phyloP scores from a whole-genome alignment of 1,284 basidiomycete species.

The Cystobasidiaceae sp. region DNA sequence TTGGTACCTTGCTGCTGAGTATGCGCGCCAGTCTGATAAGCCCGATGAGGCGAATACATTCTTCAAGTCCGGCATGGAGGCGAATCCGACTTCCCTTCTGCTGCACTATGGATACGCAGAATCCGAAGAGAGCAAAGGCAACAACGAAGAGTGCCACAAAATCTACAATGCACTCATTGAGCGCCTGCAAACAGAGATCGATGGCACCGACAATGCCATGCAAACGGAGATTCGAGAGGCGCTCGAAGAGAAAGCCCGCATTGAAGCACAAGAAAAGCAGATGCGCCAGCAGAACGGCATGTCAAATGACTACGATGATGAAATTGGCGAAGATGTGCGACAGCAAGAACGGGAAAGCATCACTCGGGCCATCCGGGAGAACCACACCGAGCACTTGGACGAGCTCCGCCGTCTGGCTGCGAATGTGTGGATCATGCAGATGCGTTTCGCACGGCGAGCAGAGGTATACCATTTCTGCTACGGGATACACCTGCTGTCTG shows the following conservation, averaged over 20 bases:
- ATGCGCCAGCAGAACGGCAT: slow-evolving; percentile 34
- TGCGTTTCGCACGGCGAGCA: slow-evolving; percentile 81
- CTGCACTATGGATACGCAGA: slow-evolving; percentile 88
- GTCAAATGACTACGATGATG: slow-evolving; percentile 36
- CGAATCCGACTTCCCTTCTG: slow-evolving; percentile 80
- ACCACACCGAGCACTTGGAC: slow-evolving; percentile 48
- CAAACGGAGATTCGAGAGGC: slow-evolving; percentile 51
- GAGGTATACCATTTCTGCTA: slow-evolving; percentile 51
- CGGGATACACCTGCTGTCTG: neutral
- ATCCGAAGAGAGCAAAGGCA: slow-evolving; percentile 58
- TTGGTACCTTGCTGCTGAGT: slow-evolving; percentile 70
- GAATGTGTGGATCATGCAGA: slow-evolving; percentile 71
- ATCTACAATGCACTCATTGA: slow-evolving; percentile 62
- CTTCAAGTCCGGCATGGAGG: slow-evolving; percentile 77
- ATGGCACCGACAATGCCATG: slow-evolving; percentile 58
- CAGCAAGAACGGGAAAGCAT: slow-evolving; percentile 47
- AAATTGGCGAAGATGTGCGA: slow-evolving; percentile 47
- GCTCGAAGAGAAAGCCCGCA: slow-evolving; percentile 40
- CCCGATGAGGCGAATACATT: slow-evolving; percentile 75
- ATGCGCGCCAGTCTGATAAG: slow-evolving; percentile 67
- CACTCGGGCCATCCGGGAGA: slow-evolving; percentile 44
- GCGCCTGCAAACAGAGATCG: slow-evolving; percentile 65
- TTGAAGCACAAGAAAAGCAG: slow-evolving; percentile 34
- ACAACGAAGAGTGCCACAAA: slow-evolving; percentile 44
- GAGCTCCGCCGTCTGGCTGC: slow-evolving; percentile 52